Conservation (phyloP, 306 rosid species). For the Prunus mira region DNA sequence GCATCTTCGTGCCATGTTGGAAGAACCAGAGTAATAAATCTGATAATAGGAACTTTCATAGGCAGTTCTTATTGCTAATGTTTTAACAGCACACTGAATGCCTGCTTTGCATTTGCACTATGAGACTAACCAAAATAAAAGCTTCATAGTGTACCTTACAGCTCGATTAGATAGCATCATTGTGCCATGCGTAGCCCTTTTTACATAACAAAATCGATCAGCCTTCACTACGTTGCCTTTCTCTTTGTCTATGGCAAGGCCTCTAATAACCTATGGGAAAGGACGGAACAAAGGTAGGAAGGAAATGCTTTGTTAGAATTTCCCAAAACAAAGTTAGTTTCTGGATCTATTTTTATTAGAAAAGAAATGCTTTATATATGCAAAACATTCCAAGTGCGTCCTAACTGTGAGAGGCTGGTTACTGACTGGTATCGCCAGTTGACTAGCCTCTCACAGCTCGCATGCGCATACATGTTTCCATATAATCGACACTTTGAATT, state of each 20-base stretch:
- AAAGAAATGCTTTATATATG: too few relatives aligned
- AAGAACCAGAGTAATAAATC: not conserved
- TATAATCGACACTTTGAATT: too few relatives aligned
- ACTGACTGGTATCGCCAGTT: too few relatives aligned
- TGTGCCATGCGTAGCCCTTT: slow-evolving; percentile 97
- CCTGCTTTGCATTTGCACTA: slow-evolving; percentile 11
- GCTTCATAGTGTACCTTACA: slow-evolving; percentile 61
- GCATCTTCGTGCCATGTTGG: slow-evolving; percentile 68
- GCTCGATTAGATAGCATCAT: slow-evolving; percentile 78
- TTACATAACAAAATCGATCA: slow-evolving; percentile 87
- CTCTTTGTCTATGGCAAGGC: slow-evolving; percentile 96
- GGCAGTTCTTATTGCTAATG: not conserved
- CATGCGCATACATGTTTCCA: too few relatives aligned
- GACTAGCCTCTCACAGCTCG: too few relatives aligned
- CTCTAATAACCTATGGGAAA: slow-evolving; percentile 74
- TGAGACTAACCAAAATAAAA: slow-evolving; percentile 13
- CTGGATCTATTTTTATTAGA: too few relatives aligned
- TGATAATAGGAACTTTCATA: not conserved
- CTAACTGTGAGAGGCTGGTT: too few relatives aligned
- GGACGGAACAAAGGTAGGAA: not conserved
- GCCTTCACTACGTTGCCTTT: slow-evolving; percentile 93
- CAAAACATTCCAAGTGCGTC: too few relatives aligned
- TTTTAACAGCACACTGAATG: not conserved
- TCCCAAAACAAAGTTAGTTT: too few relatives aligned
- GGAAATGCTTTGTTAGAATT: not conserved